These are phyloP conservation scores for Suhomyces wounanorum DNA, from an alignment of 1,139 yeast species.

Conservation along the genomic window DNA sequence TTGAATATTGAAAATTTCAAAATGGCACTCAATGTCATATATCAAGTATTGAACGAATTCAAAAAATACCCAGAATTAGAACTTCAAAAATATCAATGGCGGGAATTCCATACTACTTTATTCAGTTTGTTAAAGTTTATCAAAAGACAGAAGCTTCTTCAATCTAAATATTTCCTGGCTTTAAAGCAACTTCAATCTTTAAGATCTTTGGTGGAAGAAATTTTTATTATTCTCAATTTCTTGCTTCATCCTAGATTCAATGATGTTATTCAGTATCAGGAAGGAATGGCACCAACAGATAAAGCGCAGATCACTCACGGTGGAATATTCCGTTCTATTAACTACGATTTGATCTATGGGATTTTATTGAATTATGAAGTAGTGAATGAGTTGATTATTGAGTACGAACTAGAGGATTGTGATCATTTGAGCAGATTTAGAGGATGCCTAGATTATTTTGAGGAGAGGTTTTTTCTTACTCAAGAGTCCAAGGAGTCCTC, in stretches of 20 bases:
- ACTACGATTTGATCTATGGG: conserved; percentile 31
- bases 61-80: conserved; percentile 9
- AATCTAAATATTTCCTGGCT: conserved; percentile 21
- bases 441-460: conserved; percentile 26
- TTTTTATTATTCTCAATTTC: conserved; percentile 27
- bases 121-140: conserved; percentile 31
- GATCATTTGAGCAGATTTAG: conserved; percentile 19
- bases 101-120: conserved; percentile 30
- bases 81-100: conserved; percentile 29
- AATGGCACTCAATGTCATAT: conserved; percentile 26
- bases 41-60: conserved; percentile 24
- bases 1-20: conserved; percentile 34
- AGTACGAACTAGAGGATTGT: conserved; percentile 9
- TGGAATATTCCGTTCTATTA: conserved; percentile 21
- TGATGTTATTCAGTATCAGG: conserved; percentile 17
- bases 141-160: conserved; percentile 21
- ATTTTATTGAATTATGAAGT: conserved; percentile 35
- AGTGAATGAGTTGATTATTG: conserved; percentile 18
- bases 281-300: conserved; percentile 7
- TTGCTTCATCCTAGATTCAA: conserved; percentile 20
- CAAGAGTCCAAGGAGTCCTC: conserved; percentile 22
- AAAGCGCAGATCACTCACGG: conserved; percentile 12
- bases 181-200: conserved; percentile 17
- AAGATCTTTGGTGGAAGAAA: conserved; percentile 28
- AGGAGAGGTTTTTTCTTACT: conserved; percentile 20